Conservation (phyloP, 202 grass and related monocot genomes). For the Panicum hallii region DNA sequence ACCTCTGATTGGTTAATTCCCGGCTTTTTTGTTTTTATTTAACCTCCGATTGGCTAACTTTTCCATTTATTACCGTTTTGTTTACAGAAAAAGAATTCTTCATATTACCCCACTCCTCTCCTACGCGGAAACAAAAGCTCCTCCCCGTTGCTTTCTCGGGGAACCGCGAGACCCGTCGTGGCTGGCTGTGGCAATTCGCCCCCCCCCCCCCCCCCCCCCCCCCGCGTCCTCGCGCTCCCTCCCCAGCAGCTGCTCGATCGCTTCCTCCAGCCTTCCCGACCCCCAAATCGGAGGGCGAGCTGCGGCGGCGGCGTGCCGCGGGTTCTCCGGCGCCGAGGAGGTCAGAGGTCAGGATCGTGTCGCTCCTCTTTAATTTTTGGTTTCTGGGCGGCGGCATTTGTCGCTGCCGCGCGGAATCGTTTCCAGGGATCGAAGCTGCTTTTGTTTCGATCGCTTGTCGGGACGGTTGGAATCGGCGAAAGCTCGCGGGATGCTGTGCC, state of each 20-base stretch:
- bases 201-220: background rate
- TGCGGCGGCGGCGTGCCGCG: background rate
- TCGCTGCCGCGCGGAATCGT: slow-evolving; percentile 14
- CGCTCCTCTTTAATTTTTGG: background rate
- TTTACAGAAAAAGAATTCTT: background rate
- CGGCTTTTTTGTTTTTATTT: slow-evolving; percentile 40
- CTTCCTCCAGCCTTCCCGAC: background rate
- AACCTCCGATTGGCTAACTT: slow-evolving; percentile 23
- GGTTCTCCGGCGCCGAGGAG: slow-evolving; percentile 14
- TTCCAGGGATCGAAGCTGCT: slow-evolving; percentile 27
- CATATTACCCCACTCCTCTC: slow-evolving; percentile 8
- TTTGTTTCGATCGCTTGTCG: slow-evolving; percentile 47
- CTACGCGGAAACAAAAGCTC: slow-evolving; percentile 43
- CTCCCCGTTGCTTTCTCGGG: slow-evolving; percentile 32
- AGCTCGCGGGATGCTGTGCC: slow-evolving; percentile 30
- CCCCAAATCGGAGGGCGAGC: background rate
- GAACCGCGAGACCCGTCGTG: slow-evolving; percentile 23
- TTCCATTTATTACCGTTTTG: background rate
- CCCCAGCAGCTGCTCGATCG: background rate
- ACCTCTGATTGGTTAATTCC: slow-evolving; percentile 39
- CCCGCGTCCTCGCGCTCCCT: slow-evolving; percentile 1
- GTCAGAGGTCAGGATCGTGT: slow-evolving; percentile 46
- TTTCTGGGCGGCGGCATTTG: background rate
- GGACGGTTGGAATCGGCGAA: slow-evolving; percentile 34
- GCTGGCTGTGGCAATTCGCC: background rate